Conservation (phyloP, 495 filamentous ascomycete genomes). For the Aspergillus carlsbadensis region DNA sequence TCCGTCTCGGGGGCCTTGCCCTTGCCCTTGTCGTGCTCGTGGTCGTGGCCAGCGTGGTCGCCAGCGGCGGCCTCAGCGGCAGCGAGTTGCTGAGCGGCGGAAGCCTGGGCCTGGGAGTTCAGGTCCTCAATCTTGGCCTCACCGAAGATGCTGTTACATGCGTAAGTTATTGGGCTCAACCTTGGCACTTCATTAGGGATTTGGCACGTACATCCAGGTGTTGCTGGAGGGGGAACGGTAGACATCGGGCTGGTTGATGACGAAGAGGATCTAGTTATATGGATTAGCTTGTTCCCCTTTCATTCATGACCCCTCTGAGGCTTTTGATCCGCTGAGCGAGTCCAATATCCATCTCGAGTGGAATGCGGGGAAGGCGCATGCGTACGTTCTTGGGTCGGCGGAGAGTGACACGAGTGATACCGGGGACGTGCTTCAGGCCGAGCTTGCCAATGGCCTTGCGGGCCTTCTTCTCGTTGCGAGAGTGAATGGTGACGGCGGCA, state of each 20-base stretch:
- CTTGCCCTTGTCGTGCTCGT: conserved; percentile 65
- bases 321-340: neutral
- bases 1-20: conserved; percentile 73
- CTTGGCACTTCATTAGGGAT: neutral
- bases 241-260: conserved; percentile 98
- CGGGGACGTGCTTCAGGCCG: conserved; percentile 90
- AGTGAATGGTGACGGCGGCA: conserved; percentile 86
- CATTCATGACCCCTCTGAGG: neutral
- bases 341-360: neutral
- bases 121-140: conserved; percentile 99
- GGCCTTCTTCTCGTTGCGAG: conserved; percentile 99
- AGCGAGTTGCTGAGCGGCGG: conserved; percentile 87
- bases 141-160: conserved; percentile 81
- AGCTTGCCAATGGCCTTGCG: conserved; percentile 98
- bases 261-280: conserved; percentile 82
- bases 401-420: conserved; percentile 97
- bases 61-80: conserved; percentile 76
- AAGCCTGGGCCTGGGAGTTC: conserved; percentile 94
- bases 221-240: conserved; percentile 98
- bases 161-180: conserved; percentile 19
- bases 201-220: conserved; percentile 89
- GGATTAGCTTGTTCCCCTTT: conserved; percentile 13
- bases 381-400: conserved; percentile 95
- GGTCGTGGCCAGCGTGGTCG: conserved; percentile 72
- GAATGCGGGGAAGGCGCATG: conserved; percentile 18